Percentiles rank a stretch among this genome's conserved stretches.
Evolutionary conservation across 148 eudicot species (phyloP).

Genomic region (Talinum fruticosum): DNA sequence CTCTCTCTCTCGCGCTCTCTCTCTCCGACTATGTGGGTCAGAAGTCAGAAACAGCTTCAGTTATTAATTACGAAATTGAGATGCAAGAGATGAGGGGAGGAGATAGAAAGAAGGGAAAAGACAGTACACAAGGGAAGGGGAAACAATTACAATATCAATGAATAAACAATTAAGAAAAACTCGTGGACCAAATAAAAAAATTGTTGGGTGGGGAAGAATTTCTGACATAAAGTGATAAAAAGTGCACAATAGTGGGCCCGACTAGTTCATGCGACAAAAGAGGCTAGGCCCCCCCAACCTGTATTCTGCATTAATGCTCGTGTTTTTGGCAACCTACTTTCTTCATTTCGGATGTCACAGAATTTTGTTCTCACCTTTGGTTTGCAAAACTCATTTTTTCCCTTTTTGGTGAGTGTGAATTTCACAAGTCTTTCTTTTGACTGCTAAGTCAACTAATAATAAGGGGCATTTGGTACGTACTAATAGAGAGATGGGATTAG

Average conservation of each 20-base stretch:
- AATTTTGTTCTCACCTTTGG: background rate
- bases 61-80: background rate
- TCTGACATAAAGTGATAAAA: conserved; percentile 30
- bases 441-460: no score
- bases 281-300: conserved; percentile 10
- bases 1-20: no score
- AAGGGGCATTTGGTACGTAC: no score
- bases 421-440: background rate
- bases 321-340: conserved; percentile 2
- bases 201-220: conserved; percentile 22
- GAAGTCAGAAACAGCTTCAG: conserved; percentile 14
- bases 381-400: background rate
- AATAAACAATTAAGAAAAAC: background rate
- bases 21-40: conserved; percentile 2
- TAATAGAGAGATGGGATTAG: no score
- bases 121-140: background rate
- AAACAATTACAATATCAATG: no score
- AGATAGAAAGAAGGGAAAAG: background rate
- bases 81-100: background rate
- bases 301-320: background rate
- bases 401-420: background rate
- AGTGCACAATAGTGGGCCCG: conserved; percentile 16
- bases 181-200: background rate
- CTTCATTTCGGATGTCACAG: background rate
- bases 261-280: conserved; percentile 12